Base-by-base conservation (phyloP, 2,329 filamentous ascomycete genomes). In the Elsinoe arachidis region DNA sequence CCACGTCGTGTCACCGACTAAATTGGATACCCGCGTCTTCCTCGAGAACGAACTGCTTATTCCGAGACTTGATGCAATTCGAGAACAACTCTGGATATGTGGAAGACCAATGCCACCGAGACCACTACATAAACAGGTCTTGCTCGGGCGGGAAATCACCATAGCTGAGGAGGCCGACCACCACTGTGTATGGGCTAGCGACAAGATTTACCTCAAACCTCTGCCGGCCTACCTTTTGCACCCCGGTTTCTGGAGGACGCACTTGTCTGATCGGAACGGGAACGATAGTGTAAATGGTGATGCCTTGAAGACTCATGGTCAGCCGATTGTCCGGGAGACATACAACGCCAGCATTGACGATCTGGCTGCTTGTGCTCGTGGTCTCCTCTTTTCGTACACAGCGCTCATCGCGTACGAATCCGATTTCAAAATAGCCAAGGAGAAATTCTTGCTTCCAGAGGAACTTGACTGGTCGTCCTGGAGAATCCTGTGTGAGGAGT, bases 41-140 rank as follows among this genome's bases (percentile, higher is more conserved):
- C 41, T 46, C 10, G 17, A 19, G 12, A 23, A 46, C 9, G 41
- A 46, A 23, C 21, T 46, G 19, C 10, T 26, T 3, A 26, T 26
- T 3, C 41, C 41, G 10, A 46, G 19, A 26, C 15, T 46, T 26
- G 41, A 46, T 46, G 19, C 19, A 14, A 26, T 46, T 2, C 41
- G 19, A 3, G 11, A 46, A 23, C 41, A 46, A 3, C 41, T 46
- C n/a, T 51, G 46, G 46, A 34, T 51, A 35, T 34, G 26, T 38
- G 67, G 67, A 4, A 41, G 49, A 17, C 62, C 63, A 0, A 59
- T 60, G 56, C 62, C 61, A 1, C 60, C 65, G 3, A 61, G 64
- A 10, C 61, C 68, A 3, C 62, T 70, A 14, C 63, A 70, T 44
- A 58, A 54, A 11, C 63, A 68, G 12, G 14, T 35, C 3, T 9